phyloP scores from a whole-genome alignment of 2,329 filamentous ascomycete genomes.

The Microcera coccophila region DNA sequence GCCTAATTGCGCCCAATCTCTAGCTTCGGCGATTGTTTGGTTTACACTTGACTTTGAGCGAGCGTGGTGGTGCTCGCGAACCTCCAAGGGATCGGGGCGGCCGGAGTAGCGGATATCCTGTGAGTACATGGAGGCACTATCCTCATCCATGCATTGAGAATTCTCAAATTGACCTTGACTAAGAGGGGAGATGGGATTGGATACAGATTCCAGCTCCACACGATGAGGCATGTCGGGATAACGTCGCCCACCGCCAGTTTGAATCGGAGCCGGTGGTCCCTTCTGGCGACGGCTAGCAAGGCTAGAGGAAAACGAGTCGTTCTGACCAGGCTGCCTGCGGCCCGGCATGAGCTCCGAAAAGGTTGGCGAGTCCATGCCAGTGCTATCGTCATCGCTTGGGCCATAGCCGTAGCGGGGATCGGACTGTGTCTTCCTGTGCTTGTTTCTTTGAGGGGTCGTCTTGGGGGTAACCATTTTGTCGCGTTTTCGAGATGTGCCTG shows the following conservation, averaged over 20 bases:
- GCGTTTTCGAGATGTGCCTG: conserved; percentile 16
- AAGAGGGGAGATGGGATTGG: conserved; percentile 28
- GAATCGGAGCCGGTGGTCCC: conserved; percentile 25
- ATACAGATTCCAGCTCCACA: conserved; percentile 16
- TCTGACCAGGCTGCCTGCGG: conserved; percentile 9
- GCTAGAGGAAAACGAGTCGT: conserved; percentile 15
- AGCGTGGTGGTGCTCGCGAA: conserved; percentile 10
- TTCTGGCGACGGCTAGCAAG: conserved; percentile 32
- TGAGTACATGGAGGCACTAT: conserved; percentile 25
- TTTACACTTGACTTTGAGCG: conserved; percentile 20
- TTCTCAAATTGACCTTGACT: conserved; percentile 12
- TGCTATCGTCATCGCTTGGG: conserved; percentile 8
- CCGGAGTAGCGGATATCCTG: conserved; percentile 12
- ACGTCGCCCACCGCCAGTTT: conserved; percentile 15
- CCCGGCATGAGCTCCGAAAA: conserved; percentile 33
- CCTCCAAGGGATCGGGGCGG: conserved; percentile 20
- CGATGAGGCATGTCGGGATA: conserved; percentile 8
- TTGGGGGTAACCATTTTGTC: conserved; percentile 16
- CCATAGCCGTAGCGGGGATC: conserved; percentile 8
- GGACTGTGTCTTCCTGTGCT: conserved; percentile 3
- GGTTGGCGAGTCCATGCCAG: conserved; percentile 20
- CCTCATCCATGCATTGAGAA: conserved; percentile 12
- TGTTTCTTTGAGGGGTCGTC: conserved; percentile 18
- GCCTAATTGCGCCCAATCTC: conserved; percentile 23
- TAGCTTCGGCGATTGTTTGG: conserved; percentile 17